phyloP scores from a whole-genome alignment of 495 filamentous ascomycete species.

The Penicillium herquei region DNA sequence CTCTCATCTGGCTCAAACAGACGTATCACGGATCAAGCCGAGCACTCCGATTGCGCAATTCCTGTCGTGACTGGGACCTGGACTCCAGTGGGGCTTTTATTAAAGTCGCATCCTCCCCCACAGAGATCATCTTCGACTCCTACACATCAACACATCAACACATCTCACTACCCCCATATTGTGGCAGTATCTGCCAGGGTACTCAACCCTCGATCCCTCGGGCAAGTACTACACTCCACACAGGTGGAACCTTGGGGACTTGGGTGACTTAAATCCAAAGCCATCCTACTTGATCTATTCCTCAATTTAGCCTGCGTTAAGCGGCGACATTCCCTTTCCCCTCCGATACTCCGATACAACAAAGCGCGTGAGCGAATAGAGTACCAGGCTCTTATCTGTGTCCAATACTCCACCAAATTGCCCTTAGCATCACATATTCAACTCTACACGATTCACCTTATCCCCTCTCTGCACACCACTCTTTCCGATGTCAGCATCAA shows the following conservation, averaged over 20 bases:
- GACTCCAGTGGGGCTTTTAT: no score
- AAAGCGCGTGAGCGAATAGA: not conserved
- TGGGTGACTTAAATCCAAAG: not conserved
- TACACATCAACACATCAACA: not conserved
- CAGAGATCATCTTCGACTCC: not conserved
- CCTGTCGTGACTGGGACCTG: not conserved
- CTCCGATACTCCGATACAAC: not conserved
- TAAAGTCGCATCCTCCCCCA: no score
- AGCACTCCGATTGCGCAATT: constrained; percentile 4
- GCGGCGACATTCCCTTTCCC: not conserved
- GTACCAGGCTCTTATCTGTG: not conserved
- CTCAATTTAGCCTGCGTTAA: not conserved
- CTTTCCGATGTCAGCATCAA: not conserved
- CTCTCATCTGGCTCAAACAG: constrained; percentile 1
- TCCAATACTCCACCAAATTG: not conserved
- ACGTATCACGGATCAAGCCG: constrained; percentile 1
- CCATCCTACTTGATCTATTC: not conserved
- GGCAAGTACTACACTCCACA: no score
- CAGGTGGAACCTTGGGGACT: constrained; percentile 8
- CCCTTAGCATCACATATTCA: no score
- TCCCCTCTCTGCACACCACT: not conserved
- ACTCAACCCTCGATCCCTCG: constrained; percentile 6
- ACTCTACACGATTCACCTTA: not conserved
- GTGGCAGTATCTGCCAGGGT: constrained; percentile 12
- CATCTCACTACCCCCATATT: not conserved